A percentile compares a stretch with the other conserved stretches of the same genome.
These are phyloP conservation scores for Incumbomyces delicatus DNA, from an alignment of 2,329 filamentous ascomycete species.

Conservation along the genomic window DNA sequence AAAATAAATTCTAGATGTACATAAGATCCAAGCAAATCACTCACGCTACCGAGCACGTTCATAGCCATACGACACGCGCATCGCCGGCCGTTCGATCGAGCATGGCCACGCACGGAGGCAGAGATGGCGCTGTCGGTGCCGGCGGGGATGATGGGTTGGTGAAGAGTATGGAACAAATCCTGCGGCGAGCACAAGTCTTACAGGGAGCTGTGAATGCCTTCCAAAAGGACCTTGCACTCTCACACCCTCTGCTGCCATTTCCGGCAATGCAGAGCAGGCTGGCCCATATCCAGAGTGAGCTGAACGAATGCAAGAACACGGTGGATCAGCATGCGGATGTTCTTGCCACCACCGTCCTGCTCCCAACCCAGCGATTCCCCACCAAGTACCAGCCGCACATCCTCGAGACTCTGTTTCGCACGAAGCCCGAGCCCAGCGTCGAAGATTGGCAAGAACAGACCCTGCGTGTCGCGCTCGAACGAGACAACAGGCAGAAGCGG, in stretches of 20 bases:
- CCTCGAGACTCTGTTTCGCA: conserved; percentile 62
- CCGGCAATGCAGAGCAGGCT: not conserved
- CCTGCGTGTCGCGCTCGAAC: conserved; percentile 35
- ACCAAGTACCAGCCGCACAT: conserved; percentile 57
- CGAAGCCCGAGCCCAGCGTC: conserved; percentile 70
- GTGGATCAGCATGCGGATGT: conserved; percentile 57
- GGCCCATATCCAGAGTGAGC: not conserved
- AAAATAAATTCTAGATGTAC: too few species aligned
- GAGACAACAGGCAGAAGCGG: conserved; percentile 10
- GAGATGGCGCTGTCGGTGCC: too few species aligned
- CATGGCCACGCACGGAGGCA: too few species aligned
- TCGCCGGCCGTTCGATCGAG: too few species aligned
- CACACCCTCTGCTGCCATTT: not conserved
- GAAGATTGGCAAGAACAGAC: conserved; percentile 63
- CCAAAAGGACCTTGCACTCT: not conserved
- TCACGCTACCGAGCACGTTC: too few species aligned
- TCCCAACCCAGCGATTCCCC: conserved; percentile 66
- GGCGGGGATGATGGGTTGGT: too few species aligned
- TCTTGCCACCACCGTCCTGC: conserved; percentile 60
- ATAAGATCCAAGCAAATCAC: too few species aligned
- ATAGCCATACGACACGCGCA: too few species aligned
- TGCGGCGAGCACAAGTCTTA: not conserved
- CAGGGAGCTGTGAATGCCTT: not conserved
- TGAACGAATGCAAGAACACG: conserved; percentile 22
- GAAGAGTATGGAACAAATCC: not conserved